phyloP scores from a whole-genome alignment of 768 basidiomycete genomes.

The Jaapia argillacea region DNA sequence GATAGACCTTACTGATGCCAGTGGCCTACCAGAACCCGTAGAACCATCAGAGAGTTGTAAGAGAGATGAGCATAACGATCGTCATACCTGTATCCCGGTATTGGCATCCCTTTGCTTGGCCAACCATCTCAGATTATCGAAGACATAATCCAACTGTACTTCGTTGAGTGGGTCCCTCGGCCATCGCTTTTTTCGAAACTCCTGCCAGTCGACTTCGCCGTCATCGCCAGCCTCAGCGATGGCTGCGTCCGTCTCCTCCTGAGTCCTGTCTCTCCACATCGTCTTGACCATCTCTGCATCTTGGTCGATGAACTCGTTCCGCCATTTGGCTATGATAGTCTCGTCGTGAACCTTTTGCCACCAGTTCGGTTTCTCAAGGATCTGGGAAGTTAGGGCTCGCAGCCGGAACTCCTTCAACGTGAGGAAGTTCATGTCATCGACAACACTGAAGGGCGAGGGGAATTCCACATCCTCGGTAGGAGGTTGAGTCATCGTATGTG shows the following conservation, averaged over 20 bases:
- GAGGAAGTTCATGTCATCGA: no score
- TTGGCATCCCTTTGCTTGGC: slow-evolving; percentile 6
- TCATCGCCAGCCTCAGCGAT: no score
- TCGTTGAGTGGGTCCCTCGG: slow-evolving; percentile 7
- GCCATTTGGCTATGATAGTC: neutral
- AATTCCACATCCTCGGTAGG: no score
- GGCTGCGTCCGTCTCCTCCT: no score
- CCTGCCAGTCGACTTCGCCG: neutral
- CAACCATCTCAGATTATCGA: slow-evolving; percentile 4
- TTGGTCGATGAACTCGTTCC: neutral
- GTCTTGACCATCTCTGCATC: neutral
- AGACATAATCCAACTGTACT: slow-evolving; percentile 6
- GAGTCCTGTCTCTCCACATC: neutral
- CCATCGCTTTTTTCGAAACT: slow-evolving; percentile 8
- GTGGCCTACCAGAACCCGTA: neutral
- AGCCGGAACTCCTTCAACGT: slow-evolving; percentile 1
- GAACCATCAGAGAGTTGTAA: neutral
- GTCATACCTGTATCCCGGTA: slow-evolving; percentile 7
- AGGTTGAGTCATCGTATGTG: no score
- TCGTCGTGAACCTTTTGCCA: neutral
- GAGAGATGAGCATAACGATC: neutral
- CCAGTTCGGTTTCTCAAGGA: neutral
- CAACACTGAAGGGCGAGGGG: no score
- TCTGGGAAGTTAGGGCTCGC: neutral
- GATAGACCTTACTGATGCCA: neutral